These are phyloP conservation scores for Stylonectria norvegica DNA, from an alignment of 2,329 filamentous ascomycete genomes.

Conservation along the genomic window DNA sequence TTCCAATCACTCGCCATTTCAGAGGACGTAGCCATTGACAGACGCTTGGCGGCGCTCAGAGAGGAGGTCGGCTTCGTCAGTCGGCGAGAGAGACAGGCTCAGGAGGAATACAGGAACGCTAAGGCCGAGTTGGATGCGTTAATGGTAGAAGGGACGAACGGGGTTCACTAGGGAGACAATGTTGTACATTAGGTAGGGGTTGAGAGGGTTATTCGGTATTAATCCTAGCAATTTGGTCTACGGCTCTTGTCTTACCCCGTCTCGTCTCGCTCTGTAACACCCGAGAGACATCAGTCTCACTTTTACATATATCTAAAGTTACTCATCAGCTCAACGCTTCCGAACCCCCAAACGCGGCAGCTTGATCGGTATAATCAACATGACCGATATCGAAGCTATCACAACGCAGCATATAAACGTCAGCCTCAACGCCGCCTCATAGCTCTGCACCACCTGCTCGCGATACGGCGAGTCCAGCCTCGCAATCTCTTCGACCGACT, in stretches of 20 bases:
- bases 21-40: slow-evolving; percentile 72
- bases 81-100: slow-evolving; percentile 81
- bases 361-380: slow-evolving; percentile 49
- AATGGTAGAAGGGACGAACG: slow-evolving; percentile 32
- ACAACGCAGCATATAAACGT: slow-evolving; percentile 44
- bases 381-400: slow-evolving; percentile 46
- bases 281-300: not conserved
- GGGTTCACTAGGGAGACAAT: slow-evolving; percentile 33
- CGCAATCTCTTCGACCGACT: slow-evolving; percentile 53
- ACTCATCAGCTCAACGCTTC: slow-evolving; percentile 27
- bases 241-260: no score
- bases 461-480: slow-evolving; percentile 43
- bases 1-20: slow-evolving; percentile 74
- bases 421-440: slow-evolving; percentile 48
- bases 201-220: not conserved
- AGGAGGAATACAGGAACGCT: slow-evolving; percentile 74
- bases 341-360: slow-evolving; percentile 50
- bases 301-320: not conserved
- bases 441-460: slow-evolving; percentile 54
- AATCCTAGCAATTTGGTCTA: not conserved
- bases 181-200: not conserved
- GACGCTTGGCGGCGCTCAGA: slow-evolving; percentile 69
- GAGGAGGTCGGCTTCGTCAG: slow-evolving; percentile 82
- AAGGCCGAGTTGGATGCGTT: slow-evolving; percentile 75
- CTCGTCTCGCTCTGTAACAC: not conserved